phyloP scores from a whole-genome alignment of 805 yeast species.

The Lipomyces anomalus region DNA sequence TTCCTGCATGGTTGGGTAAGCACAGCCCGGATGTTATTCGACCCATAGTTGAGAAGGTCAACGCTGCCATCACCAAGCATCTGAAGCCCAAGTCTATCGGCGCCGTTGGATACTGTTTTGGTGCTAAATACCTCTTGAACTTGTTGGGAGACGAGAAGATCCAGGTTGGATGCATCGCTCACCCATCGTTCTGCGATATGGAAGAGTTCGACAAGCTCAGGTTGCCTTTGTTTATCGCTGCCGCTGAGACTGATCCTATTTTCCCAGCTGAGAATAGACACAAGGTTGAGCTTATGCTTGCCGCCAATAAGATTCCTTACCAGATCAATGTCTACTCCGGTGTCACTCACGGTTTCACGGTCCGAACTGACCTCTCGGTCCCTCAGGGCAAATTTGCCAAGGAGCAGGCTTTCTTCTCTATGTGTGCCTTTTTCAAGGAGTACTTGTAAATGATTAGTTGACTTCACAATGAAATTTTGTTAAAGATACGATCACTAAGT shows the following conservation, averaged over 20 bases:
- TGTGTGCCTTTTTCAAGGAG: conserved; percentile 16
- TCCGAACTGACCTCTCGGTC: conserved; percentile 27
- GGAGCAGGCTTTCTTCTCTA: conserved; percentile 21
- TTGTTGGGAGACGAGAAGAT: conserved; percentile 39
- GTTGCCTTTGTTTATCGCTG: conserved; percentile 61
- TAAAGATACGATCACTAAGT: too few species aligned
- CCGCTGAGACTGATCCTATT: conserved; percentile 59
- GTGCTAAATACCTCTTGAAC: conserved; percentile 64
- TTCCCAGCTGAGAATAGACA: conserved; percentile 62
- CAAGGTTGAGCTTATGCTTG: conserved; percentile 53
- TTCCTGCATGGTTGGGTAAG: conserved; percentile 46
- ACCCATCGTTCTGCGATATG: conserved; percentile 67
- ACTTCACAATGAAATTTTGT: too few species aligned
- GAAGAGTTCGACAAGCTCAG: conserved; percentile 61
- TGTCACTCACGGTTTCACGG: conserved; percentile 71
- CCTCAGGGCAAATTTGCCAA: conserved; percentile 19
- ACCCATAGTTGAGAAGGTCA: conserved; percentile 47
- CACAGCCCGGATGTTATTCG: conserved; percentile 48
- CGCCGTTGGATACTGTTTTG: conserved; percentile 76
- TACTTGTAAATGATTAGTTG: conserved; percentile 5
- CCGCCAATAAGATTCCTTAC: conserved; percentile 49
- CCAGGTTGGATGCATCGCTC: conserved; percentile 70
- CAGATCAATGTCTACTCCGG: conserved; percentile 59
- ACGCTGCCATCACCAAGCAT: conserved; percentile 34
- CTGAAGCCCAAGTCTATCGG: conserved; percentile 49